These are phyloP conservation scores for Fusarium cyanostomum DNA, from an alignment of 2,329 filamentous ascomycete species.

Conservation along the genomic window DNA sequence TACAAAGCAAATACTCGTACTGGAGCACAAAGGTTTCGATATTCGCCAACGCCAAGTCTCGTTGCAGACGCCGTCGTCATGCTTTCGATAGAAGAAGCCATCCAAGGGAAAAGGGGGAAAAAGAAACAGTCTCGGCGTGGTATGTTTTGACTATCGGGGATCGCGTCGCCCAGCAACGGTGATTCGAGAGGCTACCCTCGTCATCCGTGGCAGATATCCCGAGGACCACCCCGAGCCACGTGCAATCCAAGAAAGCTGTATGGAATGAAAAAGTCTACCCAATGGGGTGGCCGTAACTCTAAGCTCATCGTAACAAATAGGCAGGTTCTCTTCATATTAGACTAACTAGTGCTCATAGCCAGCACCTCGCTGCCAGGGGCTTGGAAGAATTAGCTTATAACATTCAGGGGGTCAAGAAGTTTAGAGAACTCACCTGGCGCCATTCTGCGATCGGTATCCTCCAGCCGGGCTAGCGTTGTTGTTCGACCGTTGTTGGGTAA, in stretches of 20 bases:
- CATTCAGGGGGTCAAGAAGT: neutral
- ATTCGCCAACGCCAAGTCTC: conserved; percentile 45
- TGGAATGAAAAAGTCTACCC: conserved; percentile 26
- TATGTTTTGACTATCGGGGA: conserved; percentile 13
- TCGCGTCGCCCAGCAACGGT: conserved; percentile 1
- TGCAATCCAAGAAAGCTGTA: conserved; percentile 15
- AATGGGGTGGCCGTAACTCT: conserved; percentile 13
- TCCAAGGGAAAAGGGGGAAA: conserved; percentile 23
- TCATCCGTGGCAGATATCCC: conserved; percentile 10
- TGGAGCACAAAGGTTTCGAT: conserved; percentile 39
- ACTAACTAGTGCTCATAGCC: conserved; percentile 52
- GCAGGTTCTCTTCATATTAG: conserved; percentile 17
- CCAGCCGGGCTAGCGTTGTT: conserved; percentile 47
- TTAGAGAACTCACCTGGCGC: conserved; percentile 48
- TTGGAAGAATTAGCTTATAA: conserved; percentile 39
- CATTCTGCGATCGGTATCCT: conserved; percentile 50
- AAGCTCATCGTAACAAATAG: conserved; percentile 32
- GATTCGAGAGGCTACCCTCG: conserved; percentile 9
- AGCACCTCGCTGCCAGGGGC: conserved; percentile 58
- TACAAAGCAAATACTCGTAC: conserved; percentile 44
- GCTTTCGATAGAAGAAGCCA: conserved; percentile 38
- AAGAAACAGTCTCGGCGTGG: conserved; percentile 26
- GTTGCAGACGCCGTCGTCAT: conserved; percentile 45
- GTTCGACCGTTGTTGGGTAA: conserved; percentile 46
- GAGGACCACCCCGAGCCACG: conserved; percentile 9